These are phyloP conservation scores for Pisolithus microcarpus DNA, from an alignment of 768 basidiomycete species.

Conservation along the genomic window DNA sequence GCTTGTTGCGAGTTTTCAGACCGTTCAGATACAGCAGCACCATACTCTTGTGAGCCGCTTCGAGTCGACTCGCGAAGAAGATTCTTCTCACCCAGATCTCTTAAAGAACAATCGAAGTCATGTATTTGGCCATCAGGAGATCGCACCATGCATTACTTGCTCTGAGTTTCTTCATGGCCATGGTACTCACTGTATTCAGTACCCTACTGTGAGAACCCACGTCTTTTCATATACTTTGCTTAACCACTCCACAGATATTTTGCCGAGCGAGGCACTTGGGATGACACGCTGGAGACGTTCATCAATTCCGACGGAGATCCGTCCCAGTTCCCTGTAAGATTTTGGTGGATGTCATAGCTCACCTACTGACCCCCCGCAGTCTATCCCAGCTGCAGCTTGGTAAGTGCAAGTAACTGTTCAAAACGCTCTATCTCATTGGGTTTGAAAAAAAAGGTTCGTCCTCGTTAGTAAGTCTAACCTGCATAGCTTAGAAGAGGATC, in stretches of 20 bases:
- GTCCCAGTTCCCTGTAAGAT: slow-evolving; percentile 62
- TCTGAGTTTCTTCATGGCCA: slow-evolving; percentile 81
- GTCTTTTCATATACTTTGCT: neutral
- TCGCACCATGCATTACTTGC: slow-evolving; percentile 85
- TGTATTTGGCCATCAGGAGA: slow-evolving; percentile 82
- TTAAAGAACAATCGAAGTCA: slow-evolving; percentile 78
- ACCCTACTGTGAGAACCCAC: slow-evolving; percentile 59
- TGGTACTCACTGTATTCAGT: slow-evolving; percentile 83
- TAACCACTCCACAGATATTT: slow-evolving; percentile 54
- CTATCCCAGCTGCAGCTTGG: slow-evolving; percentile 75
- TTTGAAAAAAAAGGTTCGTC: slow-evolving; percentile 45
- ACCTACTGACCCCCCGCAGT: slow-evolving; percentile 25
- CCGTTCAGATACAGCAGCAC: slow-evolving; percentile 83
- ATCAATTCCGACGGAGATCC: slow-evolving; percentile 82
- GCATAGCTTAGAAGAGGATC: neutral
- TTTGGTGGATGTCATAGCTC: neutral
- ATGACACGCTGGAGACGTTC: slow-evolving; percentile 69
- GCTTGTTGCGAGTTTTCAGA: slow-evolving; percentile 80
- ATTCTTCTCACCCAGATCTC: slow-evolving; percentile 1
- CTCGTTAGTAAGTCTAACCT: slow-evolving; percentile 56
- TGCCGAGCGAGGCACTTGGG: slow-evolving; percentile 87
- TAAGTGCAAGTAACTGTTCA: slow-evolving; percentile 32
- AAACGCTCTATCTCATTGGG: neutral
- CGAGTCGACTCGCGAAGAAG: neutral
- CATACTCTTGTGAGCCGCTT: slow-evolving; percentile 59